Evolutionary conservation across 148 eudicot genomes (phyloP).

Genomic region (Camellia granthamiana): DNA sequence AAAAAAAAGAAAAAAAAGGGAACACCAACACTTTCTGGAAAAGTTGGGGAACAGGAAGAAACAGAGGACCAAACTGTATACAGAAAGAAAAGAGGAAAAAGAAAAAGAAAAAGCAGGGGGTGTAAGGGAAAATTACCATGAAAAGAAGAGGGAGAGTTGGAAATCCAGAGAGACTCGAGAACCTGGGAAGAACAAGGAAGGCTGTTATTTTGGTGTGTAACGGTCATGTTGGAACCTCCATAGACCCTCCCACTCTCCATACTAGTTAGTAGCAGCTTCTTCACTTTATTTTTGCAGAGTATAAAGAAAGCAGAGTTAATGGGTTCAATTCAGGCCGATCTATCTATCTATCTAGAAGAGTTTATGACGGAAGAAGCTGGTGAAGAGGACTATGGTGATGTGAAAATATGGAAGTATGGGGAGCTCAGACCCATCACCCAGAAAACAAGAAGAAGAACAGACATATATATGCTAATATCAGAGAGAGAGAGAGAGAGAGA

Average conservation of each 20-base stretch:
- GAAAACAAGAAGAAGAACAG: not conserved
- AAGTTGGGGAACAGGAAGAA: too few species aligned
- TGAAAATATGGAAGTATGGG: constrained; percentile 20
- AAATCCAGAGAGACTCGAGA: constrained; percentile 46
- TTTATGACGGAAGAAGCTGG: constrained; percentile 31
- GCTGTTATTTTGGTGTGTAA: constrained; percentile 30
- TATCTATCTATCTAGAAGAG: not conserved
- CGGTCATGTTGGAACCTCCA: constrained; percentile 20
- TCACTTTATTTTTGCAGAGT: not conserved
- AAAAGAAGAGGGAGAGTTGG: constrained; percentile 47
- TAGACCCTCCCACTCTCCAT: constrained; percentile 38
- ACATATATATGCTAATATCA: too few species aligned
- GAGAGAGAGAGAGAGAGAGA: constrained; percentile 1
- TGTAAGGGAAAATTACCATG: constrained; percentile 35
- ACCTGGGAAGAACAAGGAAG: constrained; percentile 25
- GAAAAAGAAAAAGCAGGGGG: not conserved
- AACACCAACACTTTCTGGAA: not conserved
- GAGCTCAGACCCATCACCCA: constrained; percentile 36
- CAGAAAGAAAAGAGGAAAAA: not conserved
- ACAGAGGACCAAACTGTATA: too few species aligned
- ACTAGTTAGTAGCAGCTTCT: not conserved
- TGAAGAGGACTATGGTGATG: constrained; percentile 19
- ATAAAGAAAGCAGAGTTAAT: not conserved
- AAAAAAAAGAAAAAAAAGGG: not conserved
- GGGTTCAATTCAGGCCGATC: not conserved